These are phyloP conservation scores for Podospora australis DNA, from an alignment of 495 filamentous ascomycete genomes.

Conservation along the genomic window DNA sequence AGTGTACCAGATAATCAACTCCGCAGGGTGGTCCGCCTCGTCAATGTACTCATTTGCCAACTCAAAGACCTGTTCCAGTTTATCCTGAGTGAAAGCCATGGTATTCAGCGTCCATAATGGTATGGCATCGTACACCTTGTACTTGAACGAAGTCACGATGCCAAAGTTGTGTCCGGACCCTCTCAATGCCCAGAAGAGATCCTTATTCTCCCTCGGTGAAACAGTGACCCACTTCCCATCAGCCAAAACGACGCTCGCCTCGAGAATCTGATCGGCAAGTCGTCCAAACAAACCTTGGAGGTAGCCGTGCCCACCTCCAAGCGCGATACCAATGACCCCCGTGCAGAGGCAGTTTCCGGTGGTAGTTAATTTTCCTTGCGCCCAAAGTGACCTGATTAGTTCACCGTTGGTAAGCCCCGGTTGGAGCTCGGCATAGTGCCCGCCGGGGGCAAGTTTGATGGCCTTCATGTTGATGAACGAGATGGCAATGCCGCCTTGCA, in stretches of 20 bases:
- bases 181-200: too few species aligned
- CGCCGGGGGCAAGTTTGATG: conserved; percentile 34
- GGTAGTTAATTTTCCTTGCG: conserved; percentile 32
- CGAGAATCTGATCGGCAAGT: conserved; percentile 50
- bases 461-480: conserved; percentile 35
- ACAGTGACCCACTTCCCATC: conserved; percentile 41
- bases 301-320: conserved; percentile 57
- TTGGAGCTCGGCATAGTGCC: conserved; percentile 41
- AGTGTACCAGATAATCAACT: too few species aligned
- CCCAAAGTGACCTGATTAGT: conserved; percentile 27
- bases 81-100: too few species aligned
- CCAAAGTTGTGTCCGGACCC: too few species aligned
- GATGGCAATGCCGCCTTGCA: conserved; percentile 44
- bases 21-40: too few species aligned
- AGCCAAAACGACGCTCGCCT: conserved; percentile 47
- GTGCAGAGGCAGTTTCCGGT: conserved; percentile 52
- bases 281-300: conserved; percentile 53
- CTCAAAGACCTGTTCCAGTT: too few species aligned
- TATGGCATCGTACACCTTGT: too few species aligned
- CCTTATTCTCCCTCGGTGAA: conserved; percentile 23
- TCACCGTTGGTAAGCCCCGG: conserved; percentile 36
- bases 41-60: too few species aligned
- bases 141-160: too few species aligned
- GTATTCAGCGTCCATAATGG: too few species aligned
- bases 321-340: conserved; percentile 41